Evolutionary conservation across 208 protist species (phyloP).

Genomic region (Leishmania aethiopica): DNA sequence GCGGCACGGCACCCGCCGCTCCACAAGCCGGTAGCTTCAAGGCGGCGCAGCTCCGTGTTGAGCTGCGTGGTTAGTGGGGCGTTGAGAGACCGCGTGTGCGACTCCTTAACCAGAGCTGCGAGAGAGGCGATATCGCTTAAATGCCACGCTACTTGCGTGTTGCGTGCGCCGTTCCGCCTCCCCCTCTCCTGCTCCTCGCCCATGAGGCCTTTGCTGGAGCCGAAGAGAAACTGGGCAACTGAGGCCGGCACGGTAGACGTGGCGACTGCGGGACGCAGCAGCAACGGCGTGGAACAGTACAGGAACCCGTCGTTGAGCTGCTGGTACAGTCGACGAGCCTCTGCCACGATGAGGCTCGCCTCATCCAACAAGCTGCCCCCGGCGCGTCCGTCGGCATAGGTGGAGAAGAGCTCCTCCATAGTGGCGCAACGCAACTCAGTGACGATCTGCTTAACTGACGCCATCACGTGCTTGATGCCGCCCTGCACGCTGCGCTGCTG

Average conservation of each 20-base stretch:
- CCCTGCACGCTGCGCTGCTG: conserved; percentile 54
- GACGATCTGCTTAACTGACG: conserved; percentile 27
- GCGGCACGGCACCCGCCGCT: conserved; percentile 30
- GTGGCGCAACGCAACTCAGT: conserved; percentile 19
- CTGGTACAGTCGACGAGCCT: conserved; percentile 26
- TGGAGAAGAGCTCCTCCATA: conserved; percentile 20
- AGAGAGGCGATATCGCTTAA: conserved; percentile 34
- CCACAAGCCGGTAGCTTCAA: conserved; percentile 15
- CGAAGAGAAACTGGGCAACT: conserved; percentile 28
- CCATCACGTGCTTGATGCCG: conserved; percentile 40
- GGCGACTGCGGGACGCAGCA: conserved; percentile 43
- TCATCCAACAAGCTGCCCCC: conserved; percentile 47
- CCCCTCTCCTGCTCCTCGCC: conserved; percentile 3
- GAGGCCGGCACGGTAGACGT: conserved; percentile 28
- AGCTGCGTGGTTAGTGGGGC: conserved; percentile 55
- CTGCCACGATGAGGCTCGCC: conserved; percentile 17
- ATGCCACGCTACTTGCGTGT: conserved; percentile 14
- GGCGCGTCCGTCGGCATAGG: conserved; percentile 1
- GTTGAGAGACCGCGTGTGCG: conserved; percentile 51
- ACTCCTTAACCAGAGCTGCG: conserved; percentile 36
- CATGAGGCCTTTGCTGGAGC: not conserved
- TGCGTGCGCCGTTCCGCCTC: not conserved
- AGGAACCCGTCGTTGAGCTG: conserved; percentile 53
- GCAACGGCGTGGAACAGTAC: conserved; percentile 64
- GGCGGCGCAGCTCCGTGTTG: conserved; percentile 19